Percentiles rank a stretch among this genome's conserved stretches.
Evolutionary conservation across 2,329 filamentous ascomycete genomes (phyloP).

Genomic region (Aspergillus chevalieri): DNA sequence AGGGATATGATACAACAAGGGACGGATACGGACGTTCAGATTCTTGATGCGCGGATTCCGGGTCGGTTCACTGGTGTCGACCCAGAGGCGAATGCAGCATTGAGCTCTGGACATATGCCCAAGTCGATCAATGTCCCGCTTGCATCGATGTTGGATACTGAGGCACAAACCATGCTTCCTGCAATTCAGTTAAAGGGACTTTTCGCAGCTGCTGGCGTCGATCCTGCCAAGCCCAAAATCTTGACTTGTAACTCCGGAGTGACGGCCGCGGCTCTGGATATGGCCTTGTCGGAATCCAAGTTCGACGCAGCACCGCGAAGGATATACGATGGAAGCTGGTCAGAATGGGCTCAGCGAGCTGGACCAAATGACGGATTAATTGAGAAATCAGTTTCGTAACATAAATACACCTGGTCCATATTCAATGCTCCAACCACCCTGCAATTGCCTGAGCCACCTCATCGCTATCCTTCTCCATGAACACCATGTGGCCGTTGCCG

Average conservation of each 20-base stretch:
- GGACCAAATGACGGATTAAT: constrained; percentile 8
- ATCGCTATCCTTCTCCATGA: constrained; percentile 23
- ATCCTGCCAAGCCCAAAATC: constrained; percentile 9
- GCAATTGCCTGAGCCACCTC: constrained; percentile 4
- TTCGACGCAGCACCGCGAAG: constrained; percentile 11
- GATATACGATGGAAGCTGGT: constrained; percentile 29
- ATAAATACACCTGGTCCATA: neutral
- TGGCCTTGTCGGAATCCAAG: constrained; percentile 16
- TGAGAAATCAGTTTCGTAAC: neutral
- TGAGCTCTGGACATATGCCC: constrained; percentile 21
- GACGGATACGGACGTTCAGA: constrained; percentile 5
- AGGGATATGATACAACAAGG: neutral
- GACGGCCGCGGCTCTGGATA: constrained; percentile 21
- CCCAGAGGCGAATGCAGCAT: constrained; percentile 8
- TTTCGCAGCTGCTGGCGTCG: constrained; percentile 14
- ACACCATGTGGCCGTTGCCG: constrained; percentile 51
- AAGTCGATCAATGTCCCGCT: constrained; percentile 21
- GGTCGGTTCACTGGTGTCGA: constrained; percentile 15
- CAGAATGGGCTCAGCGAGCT: constrained; percentile 21
- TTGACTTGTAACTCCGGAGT: constrained; percentile 27
- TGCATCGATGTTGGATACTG: constrained; percentile 12
- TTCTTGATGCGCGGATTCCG: constrained; percentile 16
- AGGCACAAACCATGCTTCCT: constrained; percentile 9
- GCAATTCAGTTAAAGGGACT: constrained; percentile 5
- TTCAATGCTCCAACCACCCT: neutral